Conservation (phyloP, 2,329 filamentous ascomycete genomes). For the Elsinoe necatrix region DNA sequence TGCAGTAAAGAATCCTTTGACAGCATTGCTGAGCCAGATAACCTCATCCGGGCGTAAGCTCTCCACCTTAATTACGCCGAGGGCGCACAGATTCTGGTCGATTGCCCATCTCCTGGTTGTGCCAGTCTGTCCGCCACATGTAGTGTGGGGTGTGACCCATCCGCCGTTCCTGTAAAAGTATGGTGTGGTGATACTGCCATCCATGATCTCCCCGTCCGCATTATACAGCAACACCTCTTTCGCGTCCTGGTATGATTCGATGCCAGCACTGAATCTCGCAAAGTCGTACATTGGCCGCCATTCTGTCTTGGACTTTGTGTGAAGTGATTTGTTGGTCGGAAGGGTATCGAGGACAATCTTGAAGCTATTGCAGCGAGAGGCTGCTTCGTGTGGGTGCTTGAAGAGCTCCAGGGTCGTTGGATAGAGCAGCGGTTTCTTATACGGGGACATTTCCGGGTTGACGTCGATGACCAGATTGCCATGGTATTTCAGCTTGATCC, state of each 20-base stretch:
- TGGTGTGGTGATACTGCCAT: conserved; percentile 69
- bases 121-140: conserved; percentile 70
- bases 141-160: conserved; percentile 70
- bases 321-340: conserved; percentile 48
- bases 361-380: conserved; percentile 25
- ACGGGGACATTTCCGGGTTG: conserved; percentile 33
- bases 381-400: conserved; percentile 21
- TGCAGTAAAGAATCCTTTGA: conserved; percentile 58
- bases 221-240: conserved; percentile 73
- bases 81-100: conserved; percentile 55
- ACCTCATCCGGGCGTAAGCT: conserved; percentile 63
- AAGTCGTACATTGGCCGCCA: conserved; percentile 61
- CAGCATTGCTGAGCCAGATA: conserved; percentile 83
- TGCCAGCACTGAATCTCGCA: conserved; percentile 57
- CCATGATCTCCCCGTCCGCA: conserved; percentile 60
- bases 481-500: conserved; percentile 43
- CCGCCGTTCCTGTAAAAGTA: conserved; percentile 65
- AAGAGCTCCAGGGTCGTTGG: conserved; percentile 46
- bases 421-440: conserved; percentile 45
- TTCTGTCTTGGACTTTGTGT: conserved; percentile 82
- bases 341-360: conserved; percentile 45
- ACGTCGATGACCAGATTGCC: conserved; percentile 34
- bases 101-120: conserved; percentile 80
- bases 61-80: conserved; percentile 52
- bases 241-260: conserved; percentile 34